Percentiles rank a stretch among this genome's conserved stretches.
phyloP scores from a whole-genome alignment of 441 rosid genomes.

The Bocquillonia castaneifolia region DNA sequence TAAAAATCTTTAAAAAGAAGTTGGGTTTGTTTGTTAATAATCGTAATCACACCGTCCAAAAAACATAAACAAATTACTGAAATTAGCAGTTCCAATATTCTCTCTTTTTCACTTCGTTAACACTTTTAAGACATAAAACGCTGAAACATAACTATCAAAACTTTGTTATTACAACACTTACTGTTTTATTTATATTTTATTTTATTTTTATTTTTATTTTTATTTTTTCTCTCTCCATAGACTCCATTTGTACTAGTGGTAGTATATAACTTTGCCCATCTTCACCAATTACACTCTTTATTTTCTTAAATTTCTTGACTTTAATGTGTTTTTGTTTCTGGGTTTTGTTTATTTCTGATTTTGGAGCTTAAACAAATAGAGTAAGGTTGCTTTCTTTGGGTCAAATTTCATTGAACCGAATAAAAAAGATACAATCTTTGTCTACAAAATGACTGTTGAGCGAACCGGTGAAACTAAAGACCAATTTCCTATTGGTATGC shows the following conservation, averaged over 20 bases:
- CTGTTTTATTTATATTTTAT: not conserved
- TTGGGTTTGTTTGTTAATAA: too few relatives aligned
- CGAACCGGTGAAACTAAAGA: constrained; percentile 37
- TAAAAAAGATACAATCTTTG: not conserved
- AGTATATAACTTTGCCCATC: too few relatives aligned
- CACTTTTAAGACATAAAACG: not conserved
- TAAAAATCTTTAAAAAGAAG: not conserved
- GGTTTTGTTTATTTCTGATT: constrained; percentile 21
- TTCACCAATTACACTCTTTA: too few relatives aligned
- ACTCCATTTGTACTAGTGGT: too few relatives aligned
- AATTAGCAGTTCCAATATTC: not conserved
- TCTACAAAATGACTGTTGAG: constrained; percentile 50
- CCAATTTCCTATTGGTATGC: constrained; percentile 77
- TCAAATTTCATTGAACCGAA: constrained; percentile 9
- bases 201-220: not conserved
- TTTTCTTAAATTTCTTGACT: not conserved
- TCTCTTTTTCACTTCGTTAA: too few relatives aligned
- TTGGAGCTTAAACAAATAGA: not conserved
- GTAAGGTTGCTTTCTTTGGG: not conserved
- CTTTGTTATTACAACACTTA: too few relatives aligned
- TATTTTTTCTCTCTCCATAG: constrained; percentile 12
- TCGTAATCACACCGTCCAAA: constrained; percentile 10
- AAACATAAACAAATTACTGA: too few relatives aligned
- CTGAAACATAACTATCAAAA: too few relatives aligned
- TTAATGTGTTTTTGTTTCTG: constrained; percentile 20